Evolutionary conservation across 2,329 filamentous ascomycete genomes (phyloP).

Genomic region (Apiospora arundinis): DNA sequence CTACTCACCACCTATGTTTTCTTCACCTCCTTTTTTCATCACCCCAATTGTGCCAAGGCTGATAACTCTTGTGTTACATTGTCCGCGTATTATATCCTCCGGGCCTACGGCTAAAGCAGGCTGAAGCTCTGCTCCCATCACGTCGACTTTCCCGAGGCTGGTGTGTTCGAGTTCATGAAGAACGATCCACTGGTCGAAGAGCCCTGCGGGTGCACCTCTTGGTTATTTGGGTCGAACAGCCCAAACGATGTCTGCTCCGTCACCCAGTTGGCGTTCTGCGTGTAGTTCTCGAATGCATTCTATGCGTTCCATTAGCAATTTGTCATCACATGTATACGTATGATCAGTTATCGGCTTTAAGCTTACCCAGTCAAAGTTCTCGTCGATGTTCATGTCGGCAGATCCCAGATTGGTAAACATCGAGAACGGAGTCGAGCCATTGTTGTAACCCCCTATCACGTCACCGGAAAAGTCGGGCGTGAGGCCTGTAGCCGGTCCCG

Average conservation of each 20-base stretch:
- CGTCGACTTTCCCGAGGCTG: slow-evolving; percentile 28
- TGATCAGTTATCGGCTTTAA: slow-evolving; percentile 33
- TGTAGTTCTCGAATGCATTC: slow-evolving; percentile 64
- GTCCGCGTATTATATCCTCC: not conserved
- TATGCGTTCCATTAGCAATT: slow-evolving; percentile 33
- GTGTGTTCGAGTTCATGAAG: slow-evolving; percentile 37
- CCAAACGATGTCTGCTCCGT: slow-evolving; percentile 56
- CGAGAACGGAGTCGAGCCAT: slow-evolving; percentile 54
- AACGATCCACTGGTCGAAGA: slow-evolving; percentile 37
- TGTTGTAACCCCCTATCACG: slow-evolving; percentile 40
- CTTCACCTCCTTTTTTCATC: not conserved
- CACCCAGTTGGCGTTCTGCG: slow-evolving; percentile 61
- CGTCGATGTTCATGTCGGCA: slow-evolving; percentile 51
- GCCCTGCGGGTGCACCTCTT: slow-evolving; percentile 34
- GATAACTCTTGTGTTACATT: slow-evolving; percentile 4
- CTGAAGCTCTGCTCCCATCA: not conserved
- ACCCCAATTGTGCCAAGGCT: not conserved
- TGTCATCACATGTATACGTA: not conserved
- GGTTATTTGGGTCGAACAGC: slow-evolving; percentile 48
- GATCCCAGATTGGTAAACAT: slow-evolving; percentile 57
- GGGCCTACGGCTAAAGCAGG: slow-evolving; percentile 4
- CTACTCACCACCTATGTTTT: not conserved
- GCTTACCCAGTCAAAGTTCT: slow-evolving; percentile 66
- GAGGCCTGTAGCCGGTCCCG: slow-evolving; percentile 42
- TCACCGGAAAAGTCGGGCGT: slow-evolving; percentile 47